Percentiles rank a stretch among this genome's conserved stretches.
These are phyloP conservation scores for Flaveria floridana DNA, from an alignment of 140 eudicot genomes.

Conservation along the genomic window DNA sequence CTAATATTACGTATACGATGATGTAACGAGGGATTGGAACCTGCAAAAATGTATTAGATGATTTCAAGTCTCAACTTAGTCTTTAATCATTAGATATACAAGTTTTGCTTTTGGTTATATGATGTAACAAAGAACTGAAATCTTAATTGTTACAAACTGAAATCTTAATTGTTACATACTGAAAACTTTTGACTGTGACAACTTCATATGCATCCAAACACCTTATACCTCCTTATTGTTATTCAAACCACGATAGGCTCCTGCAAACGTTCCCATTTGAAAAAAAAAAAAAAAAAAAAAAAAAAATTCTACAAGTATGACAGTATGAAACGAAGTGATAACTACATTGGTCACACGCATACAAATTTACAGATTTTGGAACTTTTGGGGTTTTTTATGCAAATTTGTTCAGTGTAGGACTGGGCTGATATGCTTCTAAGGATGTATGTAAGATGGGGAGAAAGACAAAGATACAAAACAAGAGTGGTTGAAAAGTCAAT, in stretches of 20 bases:
- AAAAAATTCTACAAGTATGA: too few relatives aligned
- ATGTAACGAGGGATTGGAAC: too few relatives aligned
- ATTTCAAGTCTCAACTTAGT: not conserved
- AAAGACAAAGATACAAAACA: conserved; percentile 78
- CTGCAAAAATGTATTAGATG: too few relatives aligned
- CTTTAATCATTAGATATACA: too few relatives aligned
- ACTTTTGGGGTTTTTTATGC: conserved; percentile 24
- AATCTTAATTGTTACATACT: not conserved
- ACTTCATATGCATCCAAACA: not conserved
- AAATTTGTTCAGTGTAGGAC: conserved; percentile 78
- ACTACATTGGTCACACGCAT: too few relatives aligned
- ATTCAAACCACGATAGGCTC: not conserved
- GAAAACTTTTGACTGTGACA: not conserved
- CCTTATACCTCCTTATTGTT: not conserved
- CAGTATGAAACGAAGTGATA: too few relatives aligned
- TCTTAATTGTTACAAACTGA: not conserved
- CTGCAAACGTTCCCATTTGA: not conserved
- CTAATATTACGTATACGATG: too few relatives aligned
- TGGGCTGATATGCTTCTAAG: conserved; percentile 99
- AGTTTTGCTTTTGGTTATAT: too few relatives aligned
- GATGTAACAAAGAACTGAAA: too few relatives aligned
- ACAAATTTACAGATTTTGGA: too few relatives aligned
- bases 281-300: too few relatives aligned
- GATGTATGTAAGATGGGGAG: conserved; percentile 98
- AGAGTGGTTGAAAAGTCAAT: conserved; percentile 85